Conservation (phyloP, 345 rosid genomes). For the Syzygium oleosum region DNA sequence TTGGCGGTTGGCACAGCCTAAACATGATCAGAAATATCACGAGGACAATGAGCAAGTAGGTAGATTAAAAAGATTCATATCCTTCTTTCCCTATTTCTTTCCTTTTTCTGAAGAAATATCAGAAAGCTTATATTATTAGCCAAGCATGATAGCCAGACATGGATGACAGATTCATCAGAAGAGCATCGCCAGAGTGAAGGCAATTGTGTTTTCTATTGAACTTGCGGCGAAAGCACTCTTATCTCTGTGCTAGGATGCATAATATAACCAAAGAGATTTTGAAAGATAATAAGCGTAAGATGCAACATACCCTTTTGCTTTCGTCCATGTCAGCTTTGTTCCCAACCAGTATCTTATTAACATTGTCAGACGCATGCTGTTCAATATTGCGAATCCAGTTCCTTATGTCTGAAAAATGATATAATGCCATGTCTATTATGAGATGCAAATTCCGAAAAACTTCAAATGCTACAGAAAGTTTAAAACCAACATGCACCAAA, state of each 20-base stretch:
- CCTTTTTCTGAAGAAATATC: not conserved
- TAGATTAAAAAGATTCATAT: not conserved
- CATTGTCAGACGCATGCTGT: slow-evolving; percentile 98
- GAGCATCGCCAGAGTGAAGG: not conserved
- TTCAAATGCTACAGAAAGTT: not conserved
- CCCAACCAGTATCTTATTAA: slow-evolving; percentile 91
- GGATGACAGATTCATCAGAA: not conserved
- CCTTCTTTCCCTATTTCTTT: not conserved
- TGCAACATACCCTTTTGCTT: slow-evolving; percentile 77
- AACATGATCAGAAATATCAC: not conserved
- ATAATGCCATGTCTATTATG: slow-evolving; percentile 7
- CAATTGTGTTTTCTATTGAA: not conserved
- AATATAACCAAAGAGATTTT: not conserved
- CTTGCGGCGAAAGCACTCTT: not conserved
- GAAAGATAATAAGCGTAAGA: not conserved
- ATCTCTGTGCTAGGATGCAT: not conserved
- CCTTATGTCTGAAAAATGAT: slow-evolving; percentile 64
- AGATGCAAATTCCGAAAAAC: not conserved
- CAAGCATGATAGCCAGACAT: not conserved
- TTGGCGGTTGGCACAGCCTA: slow-evolving; percentile 95
- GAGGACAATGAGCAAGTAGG: not conserved
- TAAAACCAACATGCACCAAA: not conserved
- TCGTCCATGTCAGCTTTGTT: slow-evolving; percentile 99
- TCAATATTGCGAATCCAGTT: slow-evolving; percentile 99
- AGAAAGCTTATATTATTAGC: not conserved